A percentile compares a stretch with the other conserved stretches of the same genome.
Evolutionary conservation across 2,329 filamentous ascomycete species (phyloP).

Genomic region (Colletotrichum abscissum): DNA sequence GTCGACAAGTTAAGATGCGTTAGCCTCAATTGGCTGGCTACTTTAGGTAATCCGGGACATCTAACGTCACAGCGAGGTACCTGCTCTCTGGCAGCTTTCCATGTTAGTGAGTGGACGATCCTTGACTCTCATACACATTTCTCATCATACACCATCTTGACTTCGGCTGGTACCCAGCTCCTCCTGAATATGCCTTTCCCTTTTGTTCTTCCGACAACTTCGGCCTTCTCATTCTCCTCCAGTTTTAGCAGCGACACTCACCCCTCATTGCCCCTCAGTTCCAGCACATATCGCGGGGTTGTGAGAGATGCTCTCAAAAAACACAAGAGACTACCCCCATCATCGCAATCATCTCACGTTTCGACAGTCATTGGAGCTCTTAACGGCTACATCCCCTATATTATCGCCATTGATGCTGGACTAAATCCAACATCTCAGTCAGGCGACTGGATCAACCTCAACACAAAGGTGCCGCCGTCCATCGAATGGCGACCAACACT

Average conservation of each 20-base stretch:
- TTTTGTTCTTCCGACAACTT: conserved; percentile 90
- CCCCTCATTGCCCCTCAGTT: conserved; percentile 85
- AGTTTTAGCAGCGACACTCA: conserved; percentile 84
- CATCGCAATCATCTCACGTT: conserved; percentile 78
- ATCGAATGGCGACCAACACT: conserved; percentile 90
- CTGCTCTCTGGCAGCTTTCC: conserved; percentile 18
- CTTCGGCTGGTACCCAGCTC: not conserved
- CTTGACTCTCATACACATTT: not conserved
- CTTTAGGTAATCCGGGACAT: conserved; percentile 8
- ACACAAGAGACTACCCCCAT: conserved; percentile 84
- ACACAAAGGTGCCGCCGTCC: conserved; percentile 68
- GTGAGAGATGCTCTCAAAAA: conserved; percentile 87
- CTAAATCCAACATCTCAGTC: conserved; percentile 64
- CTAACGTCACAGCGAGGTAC: conserved; percentile 29
- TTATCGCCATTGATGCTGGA: conserved; percentile 81
- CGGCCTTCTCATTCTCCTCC: conserved; percentile 83
- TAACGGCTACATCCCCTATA: conserved; percentile 84
- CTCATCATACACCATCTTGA: not conserved
- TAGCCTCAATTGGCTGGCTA: conserved; percentile 24
- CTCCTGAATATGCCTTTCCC: conserved; percentile 81
- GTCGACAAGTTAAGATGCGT: not conserved
- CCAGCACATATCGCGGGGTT: conserved; percentile 86
- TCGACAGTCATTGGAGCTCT: conserved; percentile 75
- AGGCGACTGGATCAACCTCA: conserved; percentile 74
- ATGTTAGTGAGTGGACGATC: conserved; percentile 22